Evolutionary conservation across 169 alveolate genomes (phyloP).

Genomic region (Plasmodium cynomolgi): DNA sequence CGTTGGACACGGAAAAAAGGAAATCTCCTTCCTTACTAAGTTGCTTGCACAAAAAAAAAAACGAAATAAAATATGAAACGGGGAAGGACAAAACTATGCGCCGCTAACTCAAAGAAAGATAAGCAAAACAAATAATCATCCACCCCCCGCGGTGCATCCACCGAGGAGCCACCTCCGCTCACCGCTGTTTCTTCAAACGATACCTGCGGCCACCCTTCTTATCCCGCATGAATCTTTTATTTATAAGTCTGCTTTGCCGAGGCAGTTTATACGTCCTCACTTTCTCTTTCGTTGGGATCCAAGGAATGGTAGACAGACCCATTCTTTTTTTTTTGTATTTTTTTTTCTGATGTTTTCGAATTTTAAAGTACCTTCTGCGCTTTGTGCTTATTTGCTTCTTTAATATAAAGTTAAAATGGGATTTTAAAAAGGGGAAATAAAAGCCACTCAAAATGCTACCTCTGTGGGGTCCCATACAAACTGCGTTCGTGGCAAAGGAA

Average conservation of each 20-base stretch:
- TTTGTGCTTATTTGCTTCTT: conserved; percentile 79
- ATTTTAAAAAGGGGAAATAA: conserved; percentile 3
- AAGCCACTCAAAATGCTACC: not conserved
- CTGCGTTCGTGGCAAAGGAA: conserved; percentile 1
- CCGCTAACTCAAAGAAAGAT: not conserved
- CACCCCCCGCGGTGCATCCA: not conserved
- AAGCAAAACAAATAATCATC: not conserved
- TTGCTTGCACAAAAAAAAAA: not conserved
- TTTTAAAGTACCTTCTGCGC: conserved; percentile 83
- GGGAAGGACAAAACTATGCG: not conserved
- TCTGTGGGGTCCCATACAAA: not conserved
- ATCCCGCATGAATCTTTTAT: conserved; percentile 80
- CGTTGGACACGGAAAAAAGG: not conserved
- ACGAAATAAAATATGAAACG: not conserved
- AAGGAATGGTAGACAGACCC: conserved; percentile 81
- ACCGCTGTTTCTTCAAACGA: conserved; percentile 72
- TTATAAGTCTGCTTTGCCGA: conserved; percentile 80
- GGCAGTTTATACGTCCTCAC: conserved; percentile 78
- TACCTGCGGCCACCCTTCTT: conserved; percentile 76
- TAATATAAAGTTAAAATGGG: conserved; percentile 5
- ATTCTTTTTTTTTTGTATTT: conserved; percentile 84
- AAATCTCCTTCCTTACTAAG: not conserved
- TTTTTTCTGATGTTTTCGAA: conserved; percentile 86
- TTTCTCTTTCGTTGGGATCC: conserved; percentile 81
- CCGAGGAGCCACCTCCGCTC: not conserved